phyloP scores from a whole-genome alignment of 345 rosid genomes.

The Populus davidiana region DNA sequence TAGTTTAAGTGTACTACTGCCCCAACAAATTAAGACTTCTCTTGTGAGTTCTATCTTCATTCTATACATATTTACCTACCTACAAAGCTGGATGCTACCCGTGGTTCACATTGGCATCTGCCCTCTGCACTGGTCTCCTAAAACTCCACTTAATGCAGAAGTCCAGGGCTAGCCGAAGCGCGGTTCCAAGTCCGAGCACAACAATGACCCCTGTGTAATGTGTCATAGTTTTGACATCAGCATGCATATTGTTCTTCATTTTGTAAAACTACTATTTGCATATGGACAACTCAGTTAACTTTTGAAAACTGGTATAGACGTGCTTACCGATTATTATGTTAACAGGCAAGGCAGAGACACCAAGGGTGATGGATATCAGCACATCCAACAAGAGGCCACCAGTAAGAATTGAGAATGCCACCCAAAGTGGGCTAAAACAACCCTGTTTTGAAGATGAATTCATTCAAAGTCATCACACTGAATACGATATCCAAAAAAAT shows the following conservation, averaged over 20 bases:
- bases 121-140: constrained; percentile 70
- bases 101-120: constrained; percentile 49
- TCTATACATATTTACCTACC: constrained; percentile 36
- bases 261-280: not conserved
- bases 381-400: constrained; percentile 85
- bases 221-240: constrained; percentile 8
- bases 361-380: constrained; percentile 78
- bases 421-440: constrained; percentile 86
- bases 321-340: constrained; percentile 80
- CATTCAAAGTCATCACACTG: constrained; percentile 2
- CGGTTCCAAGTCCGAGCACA: constrained; percentile 92
- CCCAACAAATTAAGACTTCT: constrained; percentile 9
- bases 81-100: constrained; percentile 64
- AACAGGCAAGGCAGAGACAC: constrained; percentile 81
- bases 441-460: constrained; percentile 40
- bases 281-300: not conserved
- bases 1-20: constrained; percentile 9
- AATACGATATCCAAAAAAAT: not conserved
- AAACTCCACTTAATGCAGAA: constrained; percentile 82
- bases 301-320: not conserved
- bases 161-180: constrained; percentile 70
- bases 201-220: constrained; percentile 66
- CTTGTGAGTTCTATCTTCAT: not conserved
- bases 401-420: constrained; percentile 81
- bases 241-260: constrained; percentile 2